A percentile compares a stretch with the other conserved stretches of the same genome.
These are phyloP conservation scores for Musa balbisiana DNA, from an alignment of 202 grass and related monocot species.

Conservation along the genomic window DNA sequence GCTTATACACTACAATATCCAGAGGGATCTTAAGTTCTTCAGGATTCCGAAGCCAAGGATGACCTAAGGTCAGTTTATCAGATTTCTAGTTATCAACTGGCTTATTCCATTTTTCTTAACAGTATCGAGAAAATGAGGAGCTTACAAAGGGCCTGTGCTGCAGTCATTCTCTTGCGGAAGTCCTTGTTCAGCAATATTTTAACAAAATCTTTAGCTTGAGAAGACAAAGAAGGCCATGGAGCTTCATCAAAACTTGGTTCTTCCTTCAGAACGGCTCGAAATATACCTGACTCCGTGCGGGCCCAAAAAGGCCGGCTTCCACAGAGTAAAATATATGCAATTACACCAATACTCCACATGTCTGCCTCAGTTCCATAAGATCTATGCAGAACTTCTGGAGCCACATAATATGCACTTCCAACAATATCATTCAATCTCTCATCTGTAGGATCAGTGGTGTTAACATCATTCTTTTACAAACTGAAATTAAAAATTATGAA, in stretches of 20 bases:
- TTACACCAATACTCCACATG: slow-evolving; percentile 99
- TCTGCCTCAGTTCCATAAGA: slow-evolving; percentile 88
- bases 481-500: slow-evolving; percentile 2
- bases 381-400: slow-evolving; percentile 92
- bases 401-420: slow-evolving; percentile 95
- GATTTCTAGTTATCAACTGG: not conserved
- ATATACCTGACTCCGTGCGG: slow-evolving; percentile 93
- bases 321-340: slow-evolving; percentile 93
- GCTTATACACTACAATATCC: slow-evolving; percentile 94
- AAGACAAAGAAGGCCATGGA: slow-evolving; percentile 78
- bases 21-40: slow-evolving; percentile 82
- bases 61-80: slow-evolving; percentile 41
- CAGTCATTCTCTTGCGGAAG: slow-evolving; percentile 95
- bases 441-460: slow-evolving; percentile 38
- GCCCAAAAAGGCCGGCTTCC: slow-evolving; percentile 96
- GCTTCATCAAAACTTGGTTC: slow-evolving; percentile 91
- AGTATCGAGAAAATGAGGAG: not conserved
- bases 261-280: slow-evolving; percentile 84
- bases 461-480: not conserved
- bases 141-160: slow-evolving; percentile 92
- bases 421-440: slow-evolving; percentile 99
- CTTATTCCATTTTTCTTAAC: not conserved
- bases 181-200: slow-evolving; percentile 95
- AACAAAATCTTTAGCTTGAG: slow-evolving; percentile 88
- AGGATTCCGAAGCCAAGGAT: slow-evolving; percentile 74